A percentile compares a stretch with the other conserved stretches of the same genome.
Evolutionary conservation across 2,329 filamentous ascomycete species (phyloP).

Genomic region (Fusarium circinatum): DNA sequence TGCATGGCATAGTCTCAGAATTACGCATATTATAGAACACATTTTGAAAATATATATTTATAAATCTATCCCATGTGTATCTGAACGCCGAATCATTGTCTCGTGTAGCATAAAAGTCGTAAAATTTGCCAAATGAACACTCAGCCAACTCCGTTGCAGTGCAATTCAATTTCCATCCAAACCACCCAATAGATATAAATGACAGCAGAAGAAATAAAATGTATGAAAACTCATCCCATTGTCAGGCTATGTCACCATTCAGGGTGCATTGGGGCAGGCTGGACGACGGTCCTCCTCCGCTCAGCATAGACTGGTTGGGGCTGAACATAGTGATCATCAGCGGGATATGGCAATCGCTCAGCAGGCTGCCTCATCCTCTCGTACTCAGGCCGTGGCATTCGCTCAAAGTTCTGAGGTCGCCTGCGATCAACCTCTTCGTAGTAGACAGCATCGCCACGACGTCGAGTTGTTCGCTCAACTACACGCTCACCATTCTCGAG

Average conservation of each 20-base stretch:
- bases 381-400: slow-evolving; percentile 19
- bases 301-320: slow-evolving; percentile 37
- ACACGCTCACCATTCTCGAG: slow-evolving; percentile 20
- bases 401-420: slow-evolving; percentile 31
- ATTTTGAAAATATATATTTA: slow-evolving; percentile 4
- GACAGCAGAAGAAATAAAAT: background rate
- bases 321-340: slow-evolving; percentile 31
- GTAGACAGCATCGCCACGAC: slow-evolving; percentile 31
- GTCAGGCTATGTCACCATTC: slow-evolving; percentile 2
- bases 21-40: slow-evolving; percentile 3
- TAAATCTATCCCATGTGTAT: background rate
- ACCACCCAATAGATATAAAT: background rate
- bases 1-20: slow-evolving; percentile 10
- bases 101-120: slow-evolving; percentile 3
- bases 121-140: background rate
- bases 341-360: slow-evolving; percentile 24
- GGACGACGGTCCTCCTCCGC: slow-evolving; percentile 22
- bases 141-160: background rate
- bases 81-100: background rate
- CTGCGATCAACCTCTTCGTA: slow-evolving; percentile 33
- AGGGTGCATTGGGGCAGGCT: slow-evolving; percentile 20
- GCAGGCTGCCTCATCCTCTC: slow-evolving; percentile 18
- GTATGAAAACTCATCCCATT: background rate
- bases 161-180: background rate
- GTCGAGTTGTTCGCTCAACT: slow-evolving; percentile 23